Base-by-base conservation (phyloP, 2,329 filamentous ascomycete species). In the Penicillium oxalicum region DNA sequence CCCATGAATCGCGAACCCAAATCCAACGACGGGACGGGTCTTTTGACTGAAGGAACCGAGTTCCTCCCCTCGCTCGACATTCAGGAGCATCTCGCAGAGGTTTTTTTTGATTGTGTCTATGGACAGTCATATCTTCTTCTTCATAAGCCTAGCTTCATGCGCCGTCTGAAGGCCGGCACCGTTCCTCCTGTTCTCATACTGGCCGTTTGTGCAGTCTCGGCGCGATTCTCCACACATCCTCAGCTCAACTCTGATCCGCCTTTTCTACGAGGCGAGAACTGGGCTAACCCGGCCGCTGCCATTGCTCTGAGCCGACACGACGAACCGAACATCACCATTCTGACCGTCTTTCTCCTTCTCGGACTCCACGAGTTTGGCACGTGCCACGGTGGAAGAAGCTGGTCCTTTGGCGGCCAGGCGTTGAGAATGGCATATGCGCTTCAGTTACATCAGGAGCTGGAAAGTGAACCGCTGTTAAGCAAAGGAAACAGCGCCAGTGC, bases 101-200 rank as follows among this genome's bases (percentile, higher is more conserved):
- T 96, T 0, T 98, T 94, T 65, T 98, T 97, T 63, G 91, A 97
- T 62, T 91, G 87, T 61, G 81, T 97, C 0, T 97, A 98, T 64
- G 93, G 93, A 7, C 93, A 97, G 65, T 88, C 89, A 32, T 98
- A 97, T 66, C 87, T 94, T 55, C 74, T 98, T 18, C 80, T 98
- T 8, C 93, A 98, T 70, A 97, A 96, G 66, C 91, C 93, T 34
- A 97, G 91, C 66, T 97, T 94, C 66, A 95, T 97, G 87, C 81
- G 91, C 51, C 89, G 89, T 45, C 53, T 65, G 53, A 88, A 86
- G 61, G 79, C 84, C 50, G 86, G 87, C 28, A 84, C 85, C 1
- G 75, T 97, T 9, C 91, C 93, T 0, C 93, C 93, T 0, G 91
- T 97, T 9, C 75, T 98, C 11, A 83, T 94, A 45, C 78, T 98